phyloP scores from a whole-genome alignment of 768 basidiomycete genomes.

The Termitomyces sp. region DNA sequence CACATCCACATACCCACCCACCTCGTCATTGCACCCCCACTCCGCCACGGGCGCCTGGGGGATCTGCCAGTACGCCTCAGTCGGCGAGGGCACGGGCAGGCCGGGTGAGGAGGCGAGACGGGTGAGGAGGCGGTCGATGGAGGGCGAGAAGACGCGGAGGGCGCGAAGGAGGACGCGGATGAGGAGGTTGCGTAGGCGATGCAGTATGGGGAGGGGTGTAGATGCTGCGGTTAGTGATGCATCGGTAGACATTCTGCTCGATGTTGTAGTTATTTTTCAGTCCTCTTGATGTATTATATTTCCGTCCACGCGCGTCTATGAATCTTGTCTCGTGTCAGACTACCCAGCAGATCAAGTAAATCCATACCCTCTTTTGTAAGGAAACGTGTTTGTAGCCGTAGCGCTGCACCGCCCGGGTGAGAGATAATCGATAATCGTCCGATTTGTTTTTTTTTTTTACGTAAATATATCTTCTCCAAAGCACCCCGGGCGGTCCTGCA shows the following conservation, averaged over 20 bases:
- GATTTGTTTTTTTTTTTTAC: too few species aligned
- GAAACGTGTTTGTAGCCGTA: too few species aligned
- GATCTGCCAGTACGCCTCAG: constrained; percentile 58
- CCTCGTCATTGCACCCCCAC: constrained; percentile 18
- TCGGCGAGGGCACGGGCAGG: constrained; percentile 50
- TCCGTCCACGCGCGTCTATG: too few species aligned
- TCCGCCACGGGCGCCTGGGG: constrained; percentile 44
- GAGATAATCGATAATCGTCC: too few species aligned
- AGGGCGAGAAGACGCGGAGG: constrained; percentile 16
- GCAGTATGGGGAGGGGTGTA: background rate
- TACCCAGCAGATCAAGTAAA: too few species aligned
- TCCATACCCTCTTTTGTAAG: too few species aligned
- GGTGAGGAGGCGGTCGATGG: constrained; percentile 18
- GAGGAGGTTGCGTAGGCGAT: constrained; percentile 13
- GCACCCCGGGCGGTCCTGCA: too few species aligned
- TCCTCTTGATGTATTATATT: too few species aligned
- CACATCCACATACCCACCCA: constrained; percentile 50
- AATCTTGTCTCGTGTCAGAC: too few species aligned
- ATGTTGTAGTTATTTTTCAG: too few species aligned
- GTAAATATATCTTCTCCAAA: too few species aligned
- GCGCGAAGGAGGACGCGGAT: constrained; percentile 14
- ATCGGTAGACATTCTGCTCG: background rate
- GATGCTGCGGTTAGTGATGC: background rate
- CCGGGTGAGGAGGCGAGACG: constrained; percentile 40
- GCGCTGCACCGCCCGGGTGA: too few species aligned